These are phyloP conservation scores for Venturia effusa DNA, from an alignment of 2,329 filamentous ascomycete genomes.

Conservation along the genomic window DNA sequence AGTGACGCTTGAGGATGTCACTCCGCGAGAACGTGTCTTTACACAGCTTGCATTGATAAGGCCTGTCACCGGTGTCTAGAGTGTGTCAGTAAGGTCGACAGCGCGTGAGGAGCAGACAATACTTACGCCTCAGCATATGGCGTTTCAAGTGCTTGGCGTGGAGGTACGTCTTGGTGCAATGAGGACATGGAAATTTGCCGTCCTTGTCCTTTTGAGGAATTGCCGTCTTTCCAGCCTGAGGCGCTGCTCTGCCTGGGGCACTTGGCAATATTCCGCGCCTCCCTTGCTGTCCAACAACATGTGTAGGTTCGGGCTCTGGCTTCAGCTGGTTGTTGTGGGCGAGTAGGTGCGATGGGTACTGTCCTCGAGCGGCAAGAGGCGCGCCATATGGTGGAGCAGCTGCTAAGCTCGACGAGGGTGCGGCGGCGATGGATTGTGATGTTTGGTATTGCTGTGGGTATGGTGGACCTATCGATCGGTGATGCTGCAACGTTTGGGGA, in stretches of 20 bases:
- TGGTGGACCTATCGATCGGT: not conserved
- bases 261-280: conserved; percentile 85
- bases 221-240: conserved; percentile 68
- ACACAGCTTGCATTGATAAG: conserved; percentile 96
- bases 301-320: conserved; percentile 54
- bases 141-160: conserved; percentile 97
- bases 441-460: conserved; percentile 1
- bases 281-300: conserved; percentile 91
- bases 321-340: conserved; percentile 1
- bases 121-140: conserved; percentile 91
- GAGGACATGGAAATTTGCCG: conserved; percentile 94
- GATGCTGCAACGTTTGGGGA: not conserved
- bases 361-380: not conserved
- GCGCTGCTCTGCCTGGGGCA: conserved; percentile 73
- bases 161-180: conserved; percentile 96
- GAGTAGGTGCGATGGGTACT: not conserved
- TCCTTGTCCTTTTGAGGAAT: conserved; percentile 93
- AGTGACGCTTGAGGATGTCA: conserved; percentile 97
- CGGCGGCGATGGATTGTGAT: not conserved
- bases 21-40: conserved; percentile 96
- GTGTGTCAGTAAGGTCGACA: conserved; percentile 23
- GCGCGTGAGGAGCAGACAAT: conserved; percentile 5
- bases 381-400: not conserved
- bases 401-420: conserved; percentile 4
- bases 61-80: conserved; percentile 88